These are phyloP conservation scores for Lactifluus pinguis DNA, from an alignment of 768 basidiomycete genomes.

Conservation along the genomic window DNA sequence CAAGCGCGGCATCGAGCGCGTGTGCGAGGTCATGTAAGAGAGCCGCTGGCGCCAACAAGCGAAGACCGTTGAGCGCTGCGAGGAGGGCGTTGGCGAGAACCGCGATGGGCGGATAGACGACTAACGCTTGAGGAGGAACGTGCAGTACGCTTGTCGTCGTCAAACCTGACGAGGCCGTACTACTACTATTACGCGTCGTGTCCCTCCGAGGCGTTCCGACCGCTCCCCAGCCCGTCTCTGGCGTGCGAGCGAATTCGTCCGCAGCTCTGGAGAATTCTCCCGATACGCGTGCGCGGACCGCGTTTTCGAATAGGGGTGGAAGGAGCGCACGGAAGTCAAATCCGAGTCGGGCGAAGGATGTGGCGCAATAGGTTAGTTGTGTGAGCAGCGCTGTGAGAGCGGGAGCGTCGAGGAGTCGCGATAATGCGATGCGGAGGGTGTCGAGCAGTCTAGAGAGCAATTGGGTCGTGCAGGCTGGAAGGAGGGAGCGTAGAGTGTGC, in stretches of 20 bases:
- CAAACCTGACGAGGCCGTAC: neutral
- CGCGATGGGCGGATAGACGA: slow-evolving; percentile 71
- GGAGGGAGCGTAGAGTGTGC: slow-evolving; percentile 39
- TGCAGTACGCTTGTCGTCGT: slow-evolving; percentile 32
- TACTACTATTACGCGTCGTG: neutral
- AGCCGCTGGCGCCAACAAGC: slow-evolving; percentile 65
- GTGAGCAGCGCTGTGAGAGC: slow-evolving; percentile 79
- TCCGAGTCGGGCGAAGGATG: slow-evolving; percentile 86
- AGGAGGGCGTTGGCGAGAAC: slow-evolving; percentile 61
- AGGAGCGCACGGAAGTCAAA: slow-evolving; percentile 77
- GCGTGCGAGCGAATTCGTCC: slow-evolving; percentile 18
- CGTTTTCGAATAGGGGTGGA: slow-evolving; percentile 53
- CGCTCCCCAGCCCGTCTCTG: slow-evolving; percentile 10
- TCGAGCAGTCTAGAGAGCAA: slow-evolving; percentile 51
- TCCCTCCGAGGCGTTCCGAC: slow-evolving; percentile 16
- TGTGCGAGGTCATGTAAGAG: slow-evolving; percentile 42
- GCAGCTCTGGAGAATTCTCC: slow-evolving; percentile 40
- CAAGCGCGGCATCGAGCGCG: slow-evolving; percentile 46
- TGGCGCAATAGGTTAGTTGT: slow-evolving; percentile 88
- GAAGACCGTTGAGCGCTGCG: slow-evolving; percentile 66
- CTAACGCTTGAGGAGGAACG: slow-evolving; percentile 61
- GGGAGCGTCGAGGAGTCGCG: slow-evolving; percentile 43
- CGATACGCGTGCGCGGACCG: slow-evolving; percentile 49
- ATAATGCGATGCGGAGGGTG: slow-evolving; percentile 51
- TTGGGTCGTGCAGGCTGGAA: slow-evolving; percentile 57